Base-by-base conservation (phyloP, 345 rosid species). In the Lepidium africanum region DNA sequence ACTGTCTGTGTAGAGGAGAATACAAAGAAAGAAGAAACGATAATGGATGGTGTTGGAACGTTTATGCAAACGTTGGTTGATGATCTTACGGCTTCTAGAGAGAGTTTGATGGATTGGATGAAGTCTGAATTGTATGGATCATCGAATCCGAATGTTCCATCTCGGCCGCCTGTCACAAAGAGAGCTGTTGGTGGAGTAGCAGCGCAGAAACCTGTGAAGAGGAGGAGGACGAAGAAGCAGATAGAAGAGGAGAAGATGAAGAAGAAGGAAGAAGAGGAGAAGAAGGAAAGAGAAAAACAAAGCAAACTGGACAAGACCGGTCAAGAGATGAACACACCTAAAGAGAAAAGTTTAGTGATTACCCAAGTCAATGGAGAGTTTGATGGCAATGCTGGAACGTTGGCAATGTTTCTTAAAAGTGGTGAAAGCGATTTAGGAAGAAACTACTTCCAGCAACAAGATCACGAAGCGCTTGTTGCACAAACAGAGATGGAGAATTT, bases 51-150 rank as follows among this genome's bases (percentile, higher is more conserved):
- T 37, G 73, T 74, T 45, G 73, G 69, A 36, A 36, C 35, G 41
- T 74, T 52, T 74, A 67, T 68, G 74, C 45, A 74, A 27, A 69
- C 55, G n/a, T 62, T 75, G 69, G 47, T 75, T 23, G 65, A 62
- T 69, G 78, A 75, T 4, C 78, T 75, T 47, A 69, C 63, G 4
- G 65, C 74, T 69, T 54, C 74, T 33, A 46, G 78, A 63, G 57
- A 69, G 49, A 41, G 54, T 21, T 55, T 75, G 49, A 63, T 75
- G 70, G 49, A 47, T 15, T 75, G 78, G 74, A 12, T 75, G 65
- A 69, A 63, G 41, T 21, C 41, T 32, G 78, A 75, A 33, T 10
- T 69, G 70, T 10, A 0, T 55, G 74, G 70, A 62, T 1, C 51
- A 67, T 42, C 47, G 4, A 48, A 68, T 54, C 70, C 19, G 48